Conservation (phyloP, 2,329 filamentous ascomycete genomes). For the Gaeumannomyces sp. region DNA sequence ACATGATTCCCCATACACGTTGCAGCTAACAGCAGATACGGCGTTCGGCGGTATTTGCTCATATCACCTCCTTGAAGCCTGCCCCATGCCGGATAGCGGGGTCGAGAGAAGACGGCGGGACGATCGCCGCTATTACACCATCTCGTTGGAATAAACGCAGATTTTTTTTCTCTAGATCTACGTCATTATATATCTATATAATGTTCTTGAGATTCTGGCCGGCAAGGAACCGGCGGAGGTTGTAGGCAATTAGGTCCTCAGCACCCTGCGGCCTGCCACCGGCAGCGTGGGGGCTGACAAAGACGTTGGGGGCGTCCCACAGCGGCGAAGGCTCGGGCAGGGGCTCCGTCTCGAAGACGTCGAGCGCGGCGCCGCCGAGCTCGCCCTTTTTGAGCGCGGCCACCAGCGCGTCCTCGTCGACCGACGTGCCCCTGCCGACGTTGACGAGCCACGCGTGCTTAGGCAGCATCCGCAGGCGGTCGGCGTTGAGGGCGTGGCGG, state of each 20-base stretch:
- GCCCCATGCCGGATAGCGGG: too few relatives aligned
- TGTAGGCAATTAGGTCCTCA: constrained; percentile 54
- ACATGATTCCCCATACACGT: not conserved
- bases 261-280: constrained; percentile 55
- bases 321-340: constrained; percentile 16
- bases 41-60: not conserved
- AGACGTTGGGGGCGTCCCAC: constrained; percentile 19
- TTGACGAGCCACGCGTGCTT: constrained; percentile 39
- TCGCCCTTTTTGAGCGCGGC: constrained; percentile 36
- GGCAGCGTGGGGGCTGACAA: constrained; percentile 34
- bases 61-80: not conserved
- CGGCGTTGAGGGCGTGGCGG: constrained; percentile 32
- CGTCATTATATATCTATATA: constrained; percentile 17
- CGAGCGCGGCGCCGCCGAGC: constrained; percentile 43
- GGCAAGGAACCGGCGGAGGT: constrained; percentile 53
- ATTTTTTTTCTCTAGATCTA: not conserved
- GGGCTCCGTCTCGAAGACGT: constrained; percentile 35
- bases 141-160: not conserved
- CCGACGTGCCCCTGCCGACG: constrained; percentile 37
- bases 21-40: not conserved
- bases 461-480: constrained; percentile 32
- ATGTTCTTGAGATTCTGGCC: constrained; percentile 52
- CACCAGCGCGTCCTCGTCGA: constrained; percentile 44
- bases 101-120: too few relatives aligned
- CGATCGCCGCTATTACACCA: too few relatives aligned